Percentiles rank a stretch among this genome's conserved stretches.
These are phyloP conservation scores for Fagopyrum esculentum DNA, from an alignment of 148 eudicot species.

Conservation along the genomic window DNA sequence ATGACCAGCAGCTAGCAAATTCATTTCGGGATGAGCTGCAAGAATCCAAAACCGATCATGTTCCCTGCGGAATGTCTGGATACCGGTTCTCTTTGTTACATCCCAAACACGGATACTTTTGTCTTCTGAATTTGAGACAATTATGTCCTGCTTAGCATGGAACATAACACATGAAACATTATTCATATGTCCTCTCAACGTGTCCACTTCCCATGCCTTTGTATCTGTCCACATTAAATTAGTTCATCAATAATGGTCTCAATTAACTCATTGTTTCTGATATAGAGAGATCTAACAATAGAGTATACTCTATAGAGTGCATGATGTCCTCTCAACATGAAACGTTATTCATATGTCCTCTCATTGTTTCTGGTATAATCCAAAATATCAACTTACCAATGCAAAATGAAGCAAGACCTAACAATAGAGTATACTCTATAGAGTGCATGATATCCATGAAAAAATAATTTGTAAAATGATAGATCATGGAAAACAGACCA, in stretches of 20 bases:
- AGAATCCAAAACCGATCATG: constrained; percentile 88
- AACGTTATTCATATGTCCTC: too few relatives aligned
- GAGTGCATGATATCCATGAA: background rate
- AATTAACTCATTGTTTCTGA: too few relatives aligned
- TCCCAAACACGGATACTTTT: constrained; percentile 94
- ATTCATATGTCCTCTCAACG: constrained; percentile 84
- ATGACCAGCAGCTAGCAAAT: constrained; percentile 80
- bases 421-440: too few relatives aligned
- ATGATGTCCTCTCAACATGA: too few relatives aligned
- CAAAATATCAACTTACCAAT: background rate
- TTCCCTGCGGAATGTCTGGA: constrained; percentile 83
- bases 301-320: too few relatives aligned
- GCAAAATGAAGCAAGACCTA: too few relatives aligned
- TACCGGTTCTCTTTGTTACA: constrained; percentile 69
- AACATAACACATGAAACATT: constrained; percentile 84
- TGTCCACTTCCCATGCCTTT: constrained; percentile 94
- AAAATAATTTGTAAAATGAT: background rate
- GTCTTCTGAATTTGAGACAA: constrained; percentile 91
- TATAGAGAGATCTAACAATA: too few relatives aligned
- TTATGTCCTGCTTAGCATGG: constrained; percentile 86
- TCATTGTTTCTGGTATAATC: background rate
- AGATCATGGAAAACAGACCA: constrained; percentile 41
- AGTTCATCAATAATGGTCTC: constrained; percentile 11
- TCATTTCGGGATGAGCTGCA: constrained; percentile 78
- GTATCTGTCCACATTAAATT: constrained; percentile 43